Conservation (phyloP, 2,329 filamentous ascomycete species). For the Diaporthe velutina region DNA sequence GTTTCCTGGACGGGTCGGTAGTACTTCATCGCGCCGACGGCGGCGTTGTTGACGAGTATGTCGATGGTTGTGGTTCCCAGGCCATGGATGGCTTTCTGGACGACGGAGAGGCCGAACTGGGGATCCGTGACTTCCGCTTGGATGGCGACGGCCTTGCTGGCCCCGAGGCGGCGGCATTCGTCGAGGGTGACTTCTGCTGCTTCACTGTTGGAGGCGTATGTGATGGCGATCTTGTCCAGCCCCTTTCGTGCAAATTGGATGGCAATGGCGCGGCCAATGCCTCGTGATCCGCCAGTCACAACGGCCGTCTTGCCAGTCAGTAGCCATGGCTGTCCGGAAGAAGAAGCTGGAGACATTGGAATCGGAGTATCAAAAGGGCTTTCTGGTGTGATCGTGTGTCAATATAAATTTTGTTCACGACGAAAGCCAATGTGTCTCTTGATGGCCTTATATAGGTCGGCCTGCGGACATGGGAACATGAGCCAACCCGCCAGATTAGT, state of each 20-base stretch:
- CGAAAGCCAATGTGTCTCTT: not conserved
- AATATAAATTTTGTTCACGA: not conserved
- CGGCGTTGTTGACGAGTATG: not conserved
- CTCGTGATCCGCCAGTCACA: slow-evolving; percentile 55
- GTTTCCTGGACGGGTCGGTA: not conserved
- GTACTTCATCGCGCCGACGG: not conserved
- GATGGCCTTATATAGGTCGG: not conserved
- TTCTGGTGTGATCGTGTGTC: not conserved
- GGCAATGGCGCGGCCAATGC: slow-evolving; percentile 53
- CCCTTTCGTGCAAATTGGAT: not conserved
- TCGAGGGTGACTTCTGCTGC: not conserved
- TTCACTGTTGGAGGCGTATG: not conserved
- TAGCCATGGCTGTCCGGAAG: not conserved
- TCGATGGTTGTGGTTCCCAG: not conserved
- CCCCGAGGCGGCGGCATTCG: not conserved
- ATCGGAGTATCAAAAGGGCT: not conserved
- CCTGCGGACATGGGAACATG: not conserved
- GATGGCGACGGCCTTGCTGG: not conserved
- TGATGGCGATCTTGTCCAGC: not conserved
- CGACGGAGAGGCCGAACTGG: not conserved
- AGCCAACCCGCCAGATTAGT: not conserved
- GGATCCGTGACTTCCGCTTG: not conserved
- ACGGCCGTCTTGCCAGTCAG: slow-evolving; percentile 50
- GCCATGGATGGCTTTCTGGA: not conserved
- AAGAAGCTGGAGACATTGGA: not conserved